Conservation (phyloP, 495 filamentous ascomycete genomes). For the Letharia columbiana region DNA sequence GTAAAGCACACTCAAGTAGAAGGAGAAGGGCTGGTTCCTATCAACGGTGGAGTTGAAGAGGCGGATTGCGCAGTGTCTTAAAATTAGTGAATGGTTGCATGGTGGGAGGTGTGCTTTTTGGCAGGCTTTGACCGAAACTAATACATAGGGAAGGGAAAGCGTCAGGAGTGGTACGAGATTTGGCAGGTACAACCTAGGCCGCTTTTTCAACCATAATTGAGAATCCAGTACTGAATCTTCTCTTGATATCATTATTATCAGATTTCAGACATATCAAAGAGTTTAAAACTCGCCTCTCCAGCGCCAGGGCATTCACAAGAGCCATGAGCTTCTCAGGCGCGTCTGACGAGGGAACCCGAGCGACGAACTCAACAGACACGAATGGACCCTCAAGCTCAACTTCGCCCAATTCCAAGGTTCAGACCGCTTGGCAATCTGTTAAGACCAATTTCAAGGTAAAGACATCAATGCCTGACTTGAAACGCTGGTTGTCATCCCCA, state of each 20-base stretch:
- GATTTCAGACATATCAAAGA: no score
- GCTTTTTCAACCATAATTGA: neutral
- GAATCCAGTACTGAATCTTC: neutral
- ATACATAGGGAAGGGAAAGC: neutral
- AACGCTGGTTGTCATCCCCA: slow-evolving; percentile 10
- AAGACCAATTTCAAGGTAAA: slow-evolving; percentile 14
- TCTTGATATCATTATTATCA: neutral
- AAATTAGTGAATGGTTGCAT: neutral
- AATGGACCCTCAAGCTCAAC: neutral
- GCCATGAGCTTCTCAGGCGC: neutral
- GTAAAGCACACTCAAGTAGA: neutral
- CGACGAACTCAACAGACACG: neutral
- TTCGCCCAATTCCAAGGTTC: slow-evolving; percentile 2
- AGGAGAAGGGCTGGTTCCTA: neutral
- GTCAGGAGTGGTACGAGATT: neutral
- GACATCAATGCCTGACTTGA: slow-evolving; percentile 12
- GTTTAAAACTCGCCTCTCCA: neutral
- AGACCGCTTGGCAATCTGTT: slow-evolving; percentile 13
- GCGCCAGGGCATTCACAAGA: neutral
- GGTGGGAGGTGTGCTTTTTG: neutral
- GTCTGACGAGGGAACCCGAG: neutral
- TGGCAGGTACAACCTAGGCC: neutral
- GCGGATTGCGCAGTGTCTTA: neutral
- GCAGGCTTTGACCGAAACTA: neutral
- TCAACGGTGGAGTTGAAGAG: neutral